Base-by-base conservation (phyloP, 345 rosid genomes). In the Eucalyptus pauciflora region DNA sequence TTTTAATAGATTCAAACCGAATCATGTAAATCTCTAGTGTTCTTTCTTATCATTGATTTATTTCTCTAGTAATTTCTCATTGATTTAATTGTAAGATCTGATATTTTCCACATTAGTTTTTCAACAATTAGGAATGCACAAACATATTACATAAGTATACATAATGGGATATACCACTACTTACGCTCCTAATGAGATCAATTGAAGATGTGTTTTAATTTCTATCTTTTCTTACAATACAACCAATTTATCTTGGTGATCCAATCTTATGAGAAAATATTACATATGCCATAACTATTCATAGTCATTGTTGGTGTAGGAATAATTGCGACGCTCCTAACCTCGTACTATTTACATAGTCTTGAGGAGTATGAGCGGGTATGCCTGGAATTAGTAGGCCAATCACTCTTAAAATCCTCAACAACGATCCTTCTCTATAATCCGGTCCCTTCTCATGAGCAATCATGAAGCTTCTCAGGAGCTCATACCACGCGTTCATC, bases 401-500 rank as follows among this genome's bases (percentile, higher is more conserved):
- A 7, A 87, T 50, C 46, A 80, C 45, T 49, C 90, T 88, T 27
- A 85, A 8, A 50, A 88, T 43, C 25, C 18, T 29, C 52, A 88
- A 52, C 60, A 89, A 60, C 14, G 13, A 48, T 83, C 45, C 85
- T 85, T 58, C 56, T 67, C 89, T 7, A 52, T 88, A 88, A 5
- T 81, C 79, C 2, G 87, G 87, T 46, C 89, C 89, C 60, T 33
- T 43, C 81, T 33, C 45, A 18, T 5, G 81, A 71, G 45, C 25
- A 71, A 71, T 71, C 4, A 18, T 86, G 90, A 95, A 90, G 49
- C 98, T 89, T 58, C 98, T 91, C 5, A 88, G 20, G 43, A 97
- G 87, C 94, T 96, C 97, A 96, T 96, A 93, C 51, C 87, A 18
- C 9, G 96, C 96, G 41, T 91, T 93, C 81, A 92, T 17, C 15